Evolutionary conservation across 1,284 basidiomycete genomes (phyloP).

Genomic region (Heterobasidion occidentale): DNA sequence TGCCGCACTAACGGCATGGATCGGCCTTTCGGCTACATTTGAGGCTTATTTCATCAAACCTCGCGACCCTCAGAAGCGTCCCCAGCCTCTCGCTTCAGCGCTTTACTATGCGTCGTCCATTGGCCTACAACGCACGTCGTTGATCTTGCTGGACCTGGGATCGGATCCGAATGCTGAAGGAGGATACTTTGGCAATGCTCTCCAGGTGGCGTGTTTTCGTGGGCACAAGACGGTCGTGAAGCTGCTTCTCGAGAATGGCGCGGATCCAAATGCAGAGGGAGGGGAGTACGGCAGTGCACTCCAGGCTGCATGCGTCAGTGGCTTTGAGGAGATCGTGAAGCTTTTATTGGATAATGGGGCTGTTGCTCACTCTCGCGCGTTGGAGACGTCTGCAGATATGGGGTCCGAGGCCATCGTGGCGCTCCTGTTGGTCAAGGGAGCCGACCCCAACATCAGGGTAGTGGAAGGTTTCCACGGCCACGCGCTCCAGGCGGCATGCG

Average conservation of each 20-base stretch:
- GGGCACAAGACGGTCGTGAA: background rate
- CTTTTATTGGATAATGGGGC: background rate
- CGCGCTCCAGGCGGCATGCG: background rate
- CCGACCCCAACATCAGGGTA: background rate
- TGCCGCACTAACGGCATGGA: too few species aligned
- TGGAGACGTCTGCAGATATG: background rate
- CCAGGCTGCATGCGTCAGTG: background rate
- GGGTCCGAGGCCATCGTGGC: background rate
- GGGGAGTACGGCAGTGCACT: background rate
- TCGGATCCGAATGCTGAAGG: background rate
- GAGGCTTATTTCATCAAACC: too few species aligned
- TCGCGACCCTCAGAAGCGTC: too few species aligned
- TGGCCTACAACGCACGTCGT: background rate
- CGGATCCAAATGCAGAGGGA: background rate
- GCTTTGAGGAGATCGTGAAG: background rate
- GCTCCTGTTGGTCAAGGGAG: background rate
- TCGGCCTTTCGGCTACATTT: too few species aligned
- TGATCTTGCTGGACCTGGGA: background rate
- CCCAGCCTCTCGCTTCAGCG: too few species aligned
- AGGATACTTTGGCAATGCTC: background rate
- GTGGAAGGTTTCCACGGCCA: background rate
- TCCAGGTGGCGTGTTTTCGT: background rate
- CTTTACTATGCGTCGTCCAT: too few species aligned
- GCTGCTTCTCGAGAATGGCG: background rate
- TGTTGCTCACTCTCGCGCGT: background rate